These are phyloP conservation scores for Pestalotiopsis sp. DNA, from an alignment of 2,329 filamentous ascomycete species.

Conservation along the genomic window DNA sequence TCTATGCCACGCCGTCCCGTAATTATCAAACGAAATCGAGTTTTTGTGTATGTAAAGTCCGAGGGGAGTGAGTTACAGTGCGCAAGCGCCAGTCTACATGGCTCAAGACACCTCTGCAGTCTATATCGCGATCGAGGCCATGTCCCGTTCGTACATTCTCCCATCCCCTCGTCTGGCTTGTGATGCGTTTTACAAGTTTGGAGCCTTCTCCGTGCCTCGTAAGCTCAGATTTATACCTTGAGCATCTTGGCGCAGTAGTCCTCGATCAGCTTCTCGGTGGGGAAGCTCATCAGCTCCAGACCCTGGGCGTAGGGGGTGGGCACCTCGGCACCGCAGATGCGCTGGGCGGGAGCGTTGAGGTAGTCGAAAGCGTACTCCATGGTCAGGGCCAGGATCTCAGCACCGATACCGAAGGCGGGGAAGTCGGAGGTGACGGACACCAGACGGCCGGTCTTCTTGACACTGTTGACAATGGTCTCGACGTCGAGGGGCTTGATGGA, in stretches of 20 bases:
- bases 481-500: constrained; percentile 96
- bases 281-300: constrained; percentile 95
- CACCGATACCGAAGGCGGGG: constrained; percentile 89
- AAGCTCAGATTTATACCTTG: constrained; percentile 28
- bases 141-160: neutral
- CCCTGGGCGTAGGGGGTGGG: constrained; percentile 93
- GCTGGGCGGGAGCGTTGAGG: constrained; percentile 88
- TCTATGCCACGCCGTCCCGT: constrained; percentile 12
- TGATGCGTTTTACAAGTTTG: neutral
- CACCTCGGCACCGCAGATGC: constrained; percentile 95
- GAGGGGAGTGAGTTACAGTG: constrained; percentile 1
- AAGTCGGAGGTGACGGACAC: constrained; percentile 94
- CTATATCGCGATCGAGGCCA: neutral
- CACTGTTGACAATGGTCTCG: constrained; percentile 91
- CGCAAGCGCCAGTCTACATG: neutral
- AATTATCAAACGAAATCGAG: constrained; percentile 13
- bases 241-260: constrained; percentile 89
- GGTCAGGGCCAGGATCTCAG: constrained; percentile 90
- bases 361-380: constrained; percentile 99
- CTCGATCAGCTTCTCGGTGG: constrained; percentile 84
- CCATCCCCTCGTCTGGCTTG: neutral
- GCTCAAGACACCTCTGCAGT: neutral
- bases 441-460: constrained; percentile 97
- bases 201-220: neutral
- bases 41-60: constrained; percentile 8